phyloP scores from a whole-genome alignment of 106 monocot genomes.

The Hemerocallis citrina region DNA sequence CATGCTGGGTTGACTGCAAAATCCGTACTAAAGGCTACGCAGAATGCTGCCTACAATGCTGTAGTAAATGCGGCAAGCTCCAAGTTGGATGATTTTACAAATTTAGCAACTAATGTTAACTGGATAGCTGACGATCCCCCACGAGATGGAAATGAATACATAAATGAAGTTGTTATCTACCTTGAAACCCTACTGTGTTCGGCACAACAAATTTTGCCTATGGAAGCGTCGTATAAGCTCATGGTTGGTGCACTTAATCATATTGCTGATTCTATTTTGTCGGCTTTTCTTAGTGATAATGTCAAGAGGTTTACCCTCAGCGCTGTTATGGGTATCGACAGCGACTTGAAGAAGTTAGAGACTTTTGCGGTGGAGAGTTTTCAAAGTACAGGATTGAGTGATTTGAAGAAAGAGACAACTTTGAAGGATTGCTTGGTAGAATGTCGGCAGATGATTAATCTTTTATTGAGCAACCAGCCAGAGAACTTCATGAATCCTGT shows the following conservation, averaged over 20 bases:
- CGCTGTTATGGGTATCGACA: conserved; percentile 42
- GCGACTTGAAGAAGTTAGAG: conserved; percentile 47
- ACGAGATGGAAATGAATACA: conserved; percentile 38
- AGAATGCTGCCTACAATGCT: conserved; percentile 39
- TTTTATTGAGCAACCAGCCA: conserved; percentile 46
- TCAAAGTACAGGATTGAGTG: conserved; percentile 16
- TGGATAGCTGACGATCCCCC: conserved; percentile 59
- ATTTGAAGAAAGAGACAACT: conserved; percentile 31
- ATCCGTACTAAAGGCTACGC: conserved; percentile 41
- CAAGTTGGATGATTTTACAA: conserved; percentile 46
- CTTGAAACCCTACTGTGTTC: conserved; percentile 38
- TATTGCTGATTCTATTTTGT: conserved; percentile 37
- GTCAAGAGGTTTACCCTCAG: conserved; percentile 58
- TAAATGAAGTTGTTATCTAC: conserved; percentile 30
- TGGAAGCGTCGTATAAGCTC: conserved; percentile 39
- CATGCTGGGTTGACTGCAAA: conserved; percentile 37
- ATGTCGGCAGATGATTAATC: conserved; percentile 53
- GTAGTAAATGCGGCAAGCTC: conserved; percentile 25
- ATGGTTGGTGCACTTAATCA: conserved; percentile 34
- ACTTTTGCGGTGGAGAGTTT: conserved; percentile 43
- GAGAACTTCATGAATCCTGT: conserved; percentile 75
- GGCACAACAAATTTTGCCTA: conserved; percentile 38
- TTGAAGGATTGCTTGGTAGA: conserved; percentile 49
- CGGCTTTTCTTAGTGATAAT: conserved; percentile 40
- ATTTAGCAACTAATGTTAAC: conserved; percentile 38